Conservation (phyloP, 768 basidiomycete species). For the Hygrocybe coccinea region DNA sequence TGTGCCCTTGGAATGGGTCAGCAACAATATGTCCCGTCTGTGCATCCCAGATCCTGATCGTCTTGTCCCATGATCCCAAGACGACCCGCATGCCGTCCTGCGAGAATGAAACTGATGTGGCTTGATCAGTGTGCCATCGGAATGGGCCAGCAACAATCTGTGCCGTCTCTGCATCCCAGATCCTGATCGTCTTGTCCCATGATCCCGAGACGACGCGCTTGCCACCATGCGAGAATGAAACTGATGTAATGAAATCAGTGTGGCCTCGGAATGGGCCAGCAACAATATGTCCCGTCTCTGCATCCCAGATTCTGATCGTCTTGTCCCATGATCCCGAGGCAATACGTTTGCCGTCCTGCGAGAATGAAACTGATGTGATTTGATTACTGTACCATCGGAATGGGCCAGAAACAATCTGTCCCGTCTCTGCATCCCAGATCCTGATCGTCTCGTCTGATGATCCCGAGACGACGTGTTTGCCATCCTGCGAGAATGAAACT, state of each 20-base stretch:
- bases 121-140: neutral
- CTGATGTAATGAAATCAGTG: constrained; percentile 11
- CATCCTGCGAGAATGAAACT: too few species aligned
- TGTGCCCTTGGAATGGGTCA: too few species aligned
- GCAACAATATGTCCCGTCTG: too few species aligned
- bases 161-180: constrained; percentile 11
- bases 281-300: neutral
- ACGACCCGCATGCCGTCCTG: too few species aligned
- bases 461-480: constrained; percentile 86
- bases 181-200: neutral
- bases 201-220: constrained; percentile 19
- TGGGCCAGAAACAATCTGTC: constrained; percentile 19
- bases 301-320: neutral
- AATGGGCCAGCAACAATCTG: neutral
- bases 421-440: constrained; percentile 98
- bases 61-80: too few species aligned
- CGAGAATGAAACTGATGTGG: neutral
- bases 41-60: too few species aligned
- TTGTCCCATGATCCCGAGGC: neutral
- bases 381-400: neutral
- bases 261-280: too few species aligned
- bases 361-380: neutral
- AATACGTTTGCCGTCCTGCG: neutral
- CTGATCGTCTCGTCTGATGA: constrained; percentile 98
- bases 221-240: constrained; percentile 26